A percentile compares a stretch with the other conserved stretches of the same genome.
Conservation (phyloP, 805 yeast species). For the Sugiyamaella qingdaonensis region DNA sequence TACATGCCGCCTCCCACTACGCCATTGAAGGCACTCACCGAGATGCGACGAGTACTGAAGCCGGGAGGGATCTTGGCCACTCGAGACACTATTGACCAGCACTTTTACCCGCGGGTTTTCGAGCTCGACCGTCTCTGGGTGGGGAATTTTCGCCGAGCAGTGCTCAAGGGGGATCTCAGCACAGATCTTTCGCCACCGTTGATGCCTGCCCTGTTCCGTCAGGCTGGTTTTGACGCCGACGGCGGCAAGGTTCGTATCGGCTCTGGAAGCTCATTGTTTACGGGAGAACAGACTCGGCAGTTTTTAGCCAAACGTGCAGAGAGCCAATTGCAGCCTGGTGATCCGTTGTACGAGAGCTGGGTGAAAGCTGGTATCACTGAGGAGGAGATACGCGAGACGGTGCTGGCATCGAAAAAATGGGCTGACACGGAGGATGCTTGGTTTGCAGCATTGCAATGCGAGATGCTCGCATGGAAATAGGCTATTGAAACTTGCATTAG, state of each 20-base stretch:
- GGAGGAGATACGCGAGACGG: not conserved
- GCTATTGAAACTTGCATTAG: not conserved
- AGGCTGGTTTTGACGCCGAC: not conserved
- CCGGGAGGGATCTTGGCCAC: not conserved
- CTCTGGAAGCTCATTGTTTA: not conserved
- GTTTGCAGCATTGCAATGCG: not conserved
- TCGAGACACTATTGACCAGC: not conserved
- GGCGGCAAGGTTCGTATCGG: conserved; percentile 1
- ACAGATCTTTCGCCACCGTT: not conserved
- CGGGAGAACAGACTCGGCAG: not conserved
- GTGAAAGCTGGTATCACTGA: not conserved
- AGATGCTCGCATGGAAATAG: conserved; percentile 1
- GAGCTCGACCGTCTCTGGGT: not conserved
- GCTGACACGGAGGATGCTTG: not conserved
- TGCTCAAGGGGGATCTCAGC: not conserved
- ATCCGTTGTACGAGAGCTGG: not conserved
- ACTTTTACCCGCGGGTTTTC: not conserved
- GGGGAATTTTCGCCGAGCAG: not conserved
- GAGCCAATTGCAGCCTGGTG: not conserved
- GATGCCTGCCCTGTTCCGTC: not conserved
- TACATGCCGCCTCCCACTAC: not conserved
- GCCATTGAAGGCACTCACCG: not conserved
- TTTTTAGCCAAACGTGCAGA: not conserved
- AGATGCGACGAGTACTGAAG: conserved; percentile 1
- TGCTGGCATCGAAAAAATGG: not conserved